Evolutionary conservation across 768 basidiomycete species (phyloP), one percentile per base, ranked within the genome.

Genomic region (Russula ochroleuca): DNA sequence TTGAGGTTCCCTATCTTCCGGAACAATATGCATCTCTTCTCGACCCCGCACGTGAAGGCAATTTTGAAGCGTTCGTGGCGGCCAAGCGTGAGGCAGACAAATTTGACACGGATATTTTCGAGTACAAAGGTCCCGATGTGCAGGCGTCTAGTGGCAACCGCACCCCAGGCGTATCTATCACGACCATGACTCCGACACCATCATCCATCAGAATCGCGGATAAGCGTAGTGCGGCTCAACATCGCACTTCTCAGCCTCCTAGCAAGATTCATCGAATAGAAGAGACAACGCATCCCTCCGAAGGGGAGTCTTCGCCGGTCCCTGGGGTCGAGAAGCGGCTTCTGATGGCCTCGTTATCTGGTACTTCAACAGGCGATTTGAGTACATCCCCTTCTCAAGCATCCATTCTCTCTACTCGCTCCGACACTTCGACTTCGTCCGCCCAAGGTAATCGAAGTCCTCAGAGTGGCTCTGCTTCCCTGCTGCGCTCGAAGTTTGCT

Each of bases 1-100:
- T 97, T 64, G 89, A 91, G 66, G 85, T 97, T 14, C 94, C 95
- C 1, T 88, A 85, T 71, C 74, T 93, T 31, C 80, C 82, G 9
- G 81, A 83, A 35, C 72, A 76, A 66, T 65, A 64, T 68, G 33
- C 77, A 78, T 31, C 69, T 60, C 52, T 54, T 52, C 57, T 61
- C 59, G 43, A 67, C 54, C 56, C 70, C 40, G 61, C 48, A 13
- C 57, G 52, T 47, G 68, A 66, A 28, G 69, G 60, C 67, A 57
- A 65, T 9, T 70, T 50, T 57, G 50, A 63, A 35, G 52, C 49
- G 13, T 69, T 55, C 25, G 35, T 67, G 23, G 53, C 56, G 60
- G 77, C 79, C 0, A 80, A 81, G 57, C 75, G 74, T 13, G 86
- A 88, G 37, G 87, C 87, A 0, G 86, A 92, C 45, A 81, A 82